Percentiles rank a stretch among this genome's conserved stretches.
These are phyloP conservation scores for Suhomyces kilbournensis DNA, from an alignment of 805 yeast genomes.

Conservation along the genomic window DNA sequence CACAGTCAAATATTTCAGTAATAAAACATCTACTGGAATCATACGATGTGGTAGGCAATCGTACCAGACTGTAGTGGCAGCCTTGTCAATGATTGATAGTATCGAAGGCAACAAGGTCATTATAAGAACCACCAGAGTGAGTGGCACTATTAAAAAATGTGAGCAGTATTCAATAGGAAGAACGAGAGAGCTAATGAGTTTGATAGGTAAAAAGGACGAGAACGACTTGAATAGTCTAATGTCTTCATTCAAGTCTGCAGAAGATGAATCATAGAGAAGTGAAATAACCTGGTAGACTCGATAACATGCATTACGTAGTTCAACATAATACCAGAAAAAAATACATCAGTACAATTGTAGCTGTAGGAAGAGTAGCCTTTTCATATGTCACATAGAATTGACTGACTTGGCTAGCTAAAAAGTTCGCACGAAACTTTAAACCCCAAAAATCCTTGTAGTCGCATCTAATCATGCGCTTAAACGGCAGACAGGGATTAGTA, in stretches of 20 bases:
- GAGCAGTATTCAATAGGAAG: conserved; percentile 62
- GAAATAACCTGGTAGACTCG: background rate
- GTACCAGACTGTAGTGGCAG: conserved; percentile 60
- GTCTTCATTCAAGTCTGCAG: conserved; percentile 6
- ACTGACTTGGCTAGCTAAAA: background rate
- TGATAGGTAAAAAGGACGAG: conserved; percentile 3
- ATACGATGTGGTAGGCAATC: conserved; percentile 70
- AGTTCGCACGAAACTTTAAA: background rate
- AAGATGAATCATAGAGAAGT: background rate
- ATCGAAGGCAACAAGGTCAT: conserved; percentile 51
- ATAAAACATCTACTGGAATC: conserved; percentile 80
- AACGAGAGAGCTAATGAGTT: conserved; percentile 37
- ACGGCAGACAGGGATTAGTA: background rate
- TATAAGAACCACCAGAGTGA: conserved; percentile 62
- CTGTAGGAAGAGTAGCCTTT: background rate
- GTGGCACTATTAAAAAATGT: conserved; percentile 86
- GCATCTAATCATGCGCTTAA: background rate
- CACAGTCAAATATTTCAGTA: conserved; percentile 75
- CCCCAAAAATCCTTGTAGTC: background rate
- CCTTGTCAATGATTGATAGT: conserved; percentile 54
- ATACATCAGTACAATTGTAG: background rate
- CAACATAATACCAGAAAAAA: background rate
- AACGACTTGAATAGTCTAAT: conserved; percentile 6
- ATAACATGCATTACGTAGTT: background rate
- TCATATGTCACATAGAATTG: background rate